Evolutionary conservation across 805 yeast genomes (phyloP).

Genomic region (Candida boleticola): DNA sequence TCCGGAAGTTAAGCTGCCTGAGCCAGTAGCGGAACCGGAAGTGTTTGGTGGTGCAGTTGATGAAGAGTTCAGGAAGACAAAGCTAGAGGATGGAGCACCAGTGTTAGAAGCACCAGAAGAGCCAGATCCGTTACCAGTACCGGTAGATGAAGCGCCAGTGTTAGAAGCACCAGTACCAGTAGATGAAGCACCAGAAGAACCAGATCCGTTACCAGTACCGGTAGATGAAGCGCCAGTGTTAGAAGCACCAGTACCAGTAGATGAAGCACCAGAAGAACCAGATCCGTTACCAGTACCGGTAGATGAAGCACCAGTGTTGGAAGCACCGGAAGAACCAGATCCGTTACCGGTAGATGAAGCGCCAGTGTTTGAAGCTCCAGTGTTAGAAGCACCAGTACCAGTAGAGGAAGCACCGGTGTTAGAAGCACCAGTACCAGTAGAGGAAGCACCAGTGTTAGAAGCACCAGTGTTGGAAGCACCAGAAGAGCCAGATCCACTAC

Average conservation of each 20-base stretch:
- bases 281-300: constrained; percentile 4
- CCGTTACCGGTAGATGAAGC: constrained; percentile 13
- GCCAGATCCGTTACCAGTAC: not conserved
- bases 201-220: not conserved
- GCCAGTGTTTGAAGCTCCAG: constrained; percentile 18
- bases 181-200: constrained; percentile 2
- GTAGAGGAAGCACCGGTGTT: not conserved
- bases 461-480: not conserved
- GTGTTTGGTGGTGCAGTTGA: not conserved
- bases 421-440: not conserved
- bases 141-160: constrained; percentile 1
- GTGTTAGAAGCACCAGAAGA: not conserved
- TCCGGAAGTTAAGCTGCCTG: not conserved
- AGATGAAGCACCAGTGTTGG: constrained; percentile 1
- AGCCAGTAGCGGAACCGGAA: not conserved
- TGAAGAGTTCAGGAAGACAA: no score
- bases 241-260: not conserved
- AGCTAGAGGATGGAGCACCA: no score
- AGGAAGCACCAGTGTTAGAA: not conserved
- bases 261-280: not conserved
- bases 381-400: constrained; percentile 11
- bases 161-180: not conserved
- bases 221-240: not conserved
- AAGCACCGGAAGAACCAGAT: constrained; percentile 7
- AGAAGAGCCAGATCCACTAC: constrained; percentile 2